phyloP scores from a whole-genome alignment of 2,329 filamentous ascomycete species.

The Furcasterigmium sp. region DNA sequence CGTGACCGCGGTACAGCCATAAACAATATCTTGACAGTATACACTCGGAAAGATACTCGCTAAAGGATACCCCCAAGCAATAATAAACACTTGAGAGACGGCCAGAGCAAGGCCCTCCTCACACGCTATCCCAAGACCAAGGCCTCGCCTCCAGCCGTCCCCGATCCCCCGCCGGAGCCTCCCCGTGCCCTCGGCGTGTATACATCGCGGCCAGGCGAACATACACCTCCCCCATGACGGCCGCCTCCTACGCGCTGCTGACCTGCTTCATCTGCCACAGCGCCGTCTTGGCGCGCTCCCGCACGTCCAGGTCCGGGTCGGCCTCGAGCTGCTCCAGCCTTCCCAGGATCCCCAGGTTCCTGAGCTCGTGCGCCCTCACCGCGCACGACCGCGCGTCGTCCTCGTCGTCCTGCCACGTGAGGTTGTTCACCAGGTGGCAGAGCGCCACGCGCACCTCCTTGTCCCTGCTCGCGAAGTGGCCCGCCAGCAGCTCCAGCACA shows the following conservation, averaged over 20 bases:
- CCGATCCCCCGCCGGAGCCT: no score
- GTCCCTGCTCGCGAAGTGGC: slow-evolving; percentile 68
- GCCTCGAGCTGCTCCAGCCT: slow-evolving; percentile 55
- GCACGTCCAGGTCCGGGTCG: slow-evolving; percentile 75
- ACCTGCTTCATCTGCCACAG: slow-evolving; percentile 61
- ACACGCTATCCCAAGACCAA: no score
- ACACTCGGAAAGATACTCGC: no score
- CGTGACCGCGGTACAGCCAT: no score
- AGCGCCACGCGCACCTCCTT: slow-evolving; percentile 71
- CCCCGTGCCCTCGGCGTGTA: no score
- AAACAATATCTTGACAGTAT: no score
- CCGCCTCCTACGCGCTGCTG: neutral
- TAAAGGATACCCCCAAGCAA: no score
- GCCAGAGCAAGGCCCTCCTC: no score
- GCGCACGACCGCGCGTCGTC: slow-evolving; percentile 60
- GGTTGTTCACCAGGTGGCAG: slow-evolving; percentile 79
- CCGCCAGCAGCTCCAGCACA: slow-evolving; percentile 66
- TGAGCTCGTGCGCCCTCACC: slow-evolving; percentile 63
- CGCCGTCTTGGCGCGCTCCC: slow-evolving; percentile 78
- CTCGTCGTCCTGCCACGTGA: slow-evolving; percentile 76
- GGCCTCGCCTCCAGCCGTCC: no score
- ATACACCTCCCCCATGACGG: no score
- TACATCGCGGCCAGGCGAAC: no score
- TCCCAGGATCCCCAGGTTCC: slow-evolving; percentile 64
- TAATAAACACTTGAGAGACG: no score